Base-by-base conservation (phyloP, 306 rosid species). In the Cyamopsis tetragonoloba region DNA sequence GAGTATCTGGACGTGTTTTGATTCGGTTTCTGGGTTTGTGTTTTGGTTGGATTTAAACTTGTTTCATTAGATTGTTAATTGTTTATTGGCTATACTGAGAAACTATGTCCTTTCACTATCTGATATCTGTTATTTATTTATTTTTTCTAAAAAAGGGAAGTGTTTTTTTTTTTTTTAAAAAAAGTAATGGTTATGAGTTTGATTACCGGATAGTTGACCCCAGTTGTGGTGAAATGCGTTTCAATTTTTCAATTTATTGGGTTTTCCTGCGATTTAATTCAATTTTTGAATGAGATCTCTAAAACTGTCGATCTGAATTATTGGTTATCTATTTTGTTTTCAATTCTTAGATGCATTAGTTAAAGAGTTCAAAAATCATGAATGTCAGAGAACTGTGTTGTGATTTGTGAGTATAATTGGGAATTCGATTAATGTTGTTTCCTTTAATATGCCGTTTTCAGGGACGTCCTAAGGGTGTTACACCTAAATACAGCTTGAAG, bases 381-480 rank as follows among this genome's bases (percentile, higher is more conserved):
- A 8, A 15, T 4, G 3, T 8, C 3, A 19, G 6, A 57, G 32
- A 59, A 30, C 3, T 35, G 19, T 58, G 64, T 18, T 67, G 61
- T 8, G 43, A 56, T 7, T 32, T 62, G 53, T 37, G 8, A n/a
- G n/a, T n/a, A n/a, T n/a, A n/a, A n/a, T n/a, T 35, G 7, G 9
- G 30, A 7, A 34, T 5, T 60, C 26, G 26, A 6, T 12, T 15
- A 13, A 2, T 76, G 46, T 9, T 72, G 13, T 44, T 62, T 0
- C 22, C 4, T 39, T 56, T 13, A 34, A 47, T 34, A 2, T 81
- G 68, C 4, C 79, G 51, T 60, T 72, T 85, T 42, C 83, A 92
- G 98, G 98, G 98, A 23, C 96, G 98, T 50, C 98, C 98, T 23
- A 92, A 92, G 78, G 98, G 98, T 69, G 96, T 87, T 12, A 92